Conservation (phyloP, 257 asterid genomes). For the Parsonsia alboflavescens region DNA sequence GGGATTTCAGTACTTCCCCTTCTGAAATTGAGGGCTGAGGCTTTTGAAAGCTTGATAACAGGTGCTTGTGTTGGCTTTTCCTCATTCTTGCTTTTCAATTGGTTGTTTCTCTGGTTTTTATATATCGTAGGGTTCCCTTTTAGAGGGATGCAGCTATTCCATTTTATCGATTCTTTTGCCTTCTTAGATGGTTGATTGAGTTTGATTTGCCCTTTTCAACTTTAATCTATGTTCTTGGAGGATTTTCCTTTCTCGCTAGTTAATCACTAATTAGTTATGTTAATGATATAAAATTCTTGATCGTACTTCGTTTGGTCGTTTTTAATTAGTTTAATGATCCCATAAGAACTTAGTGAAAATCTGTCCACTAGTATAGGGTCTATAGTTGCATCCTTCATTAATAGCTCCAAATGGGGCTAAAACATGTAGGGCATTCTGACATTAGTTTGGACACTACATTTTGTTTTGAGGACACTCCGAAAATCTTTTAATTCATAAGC, state of each 20-base stretch:
- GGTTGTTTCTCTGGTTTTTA: background rate
- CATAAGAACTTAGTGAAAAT: no score
- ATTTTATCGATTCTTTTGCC: background rate
- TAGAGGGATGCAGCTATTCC: background rate
- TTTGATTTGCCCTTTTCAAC: background rate
- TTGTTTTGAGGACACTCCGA: background rate
- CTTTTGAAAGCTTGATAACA: constrained; percentile 29
- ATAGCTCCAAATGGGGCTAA: background rate
- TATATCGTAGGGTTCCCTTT: background rate
- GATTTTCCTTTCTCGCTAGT: background rate
- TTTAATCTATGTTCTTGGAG: background rate
- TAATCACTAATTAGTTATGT: background rate
- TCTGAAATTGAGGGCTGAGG: constrained; percentile 35
- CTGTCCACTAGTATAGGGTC: background rate
- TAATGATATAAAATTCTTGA: background rate
- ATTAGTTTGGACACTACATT: no score
- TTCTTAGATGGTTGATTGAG: constrained; percentile 1
- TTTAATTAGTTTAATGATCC: background rate
- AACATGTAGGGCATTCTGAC: background rate
- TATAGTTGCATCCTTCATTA: background rate
- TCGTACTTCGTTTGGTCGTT: no score
- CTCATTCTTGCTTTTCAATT: background rate
- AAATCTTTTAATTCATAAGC: background rate
- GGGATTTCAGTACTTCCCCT: constrained; percentile 59
- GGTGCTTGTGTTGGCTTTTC: constrained; percentile 30